Base-by-base conservation (phyloP, 495 filamentous ascomycete genomes). In the Aspergillus taichungensis region DNA sequence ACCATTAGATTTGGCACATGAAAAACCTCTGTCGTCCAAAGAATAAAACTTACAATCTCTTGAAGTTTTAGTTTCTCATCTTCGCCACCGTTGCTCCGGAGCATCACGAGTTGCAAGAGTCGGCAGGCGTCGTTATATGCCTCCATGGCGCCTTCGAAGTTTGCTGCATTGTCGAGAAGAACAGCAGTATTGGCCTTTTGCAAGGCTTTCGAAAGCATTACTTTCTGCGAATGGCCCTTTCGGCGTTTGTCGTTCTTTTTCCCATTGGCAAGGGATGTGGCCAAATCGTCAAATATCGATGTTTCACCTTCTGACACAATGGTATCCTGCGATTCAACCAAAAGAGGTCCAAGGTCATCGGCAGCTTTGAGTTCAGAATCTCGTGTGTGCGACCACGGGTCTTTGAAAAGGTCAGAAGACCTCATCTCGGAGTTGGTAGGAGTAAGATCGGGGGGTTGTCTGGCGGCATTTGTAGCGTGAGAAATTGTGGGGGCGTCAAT, bases 121-220 rank as follows among this genome's bases (percentile, higher is more conserved):
- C 76, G 71, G 54, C 94, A 95, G 5, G 91, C 90, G 66, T 97
- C 94, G 12, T 72, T 74, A 58, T 98, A 98, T 18, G 92, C 89
- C 54, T 87, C 79, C 69, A 92, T 84, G 28, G 92, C 92, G 18
- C 89, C 89, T 60, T 92, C 88, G 52, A 90, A 85, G 60, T 96
- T 95, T 54, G 90, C 85, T 4, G 87, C 88, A 69, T 95, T 94
- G 62, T 98, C 92, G 29, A 97, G 78, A 43, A 94, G 74, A 11
- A 98, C 92, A 6, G 92, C 92, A 14, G 87, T 92, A 53, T 96
- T 95, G 32, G 92, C 92, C 64, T 95, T 95, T 54, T 94, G 82
- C 34, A 98, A 68, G 6, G 92, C 92, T 57, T 84, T 88, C 4
- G 89, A 92, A 12, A 98, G 72, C 86, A 95, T 96, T 14, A 80